phyloP scores from a whole-genome alignment of 176 grass and related monocot species.

The Puccinellia tenuiflora region DNA sequence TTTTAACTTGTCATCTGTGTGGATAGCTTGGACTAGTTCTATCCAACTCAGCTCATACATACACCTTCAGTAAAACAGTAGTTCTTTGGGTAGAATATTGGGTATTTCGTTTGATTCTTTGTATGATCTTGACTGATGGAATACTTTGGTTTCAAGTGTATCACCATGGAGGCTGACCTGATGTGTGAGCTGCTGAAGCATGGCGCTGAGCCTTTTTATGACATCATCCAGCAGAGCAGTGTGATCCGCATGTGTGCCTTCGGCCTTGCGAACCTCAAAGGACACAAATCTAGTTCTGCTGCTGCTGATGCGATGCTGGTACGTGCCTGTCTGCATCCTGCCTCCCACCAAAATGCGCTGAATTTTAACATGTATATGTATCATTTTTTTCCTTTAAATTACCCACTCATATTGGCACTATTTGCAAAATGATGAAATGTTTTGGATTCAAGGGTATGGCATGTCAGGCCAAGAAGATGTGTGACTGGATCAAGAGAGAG shows the following conservation, averaged over 20 bases:
- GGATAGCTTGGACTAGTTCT: neutral
- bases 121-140: neutral
- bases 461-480: neutral
- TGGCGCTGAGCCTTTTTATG: neutral
- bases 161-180: constrained; percentile 5
- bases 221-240: constrained; percentile 7
- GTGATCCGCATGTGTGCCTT: neutral
- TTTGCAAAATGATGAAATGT: neutral
- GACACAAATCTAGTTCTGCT: neutral
- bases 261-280: neutral
- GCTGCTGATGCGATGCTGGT: constrained; percentile 17
- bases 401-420: neutral
- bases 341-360: neutral
- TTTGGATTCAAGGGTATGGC: neutral
- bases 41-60: neutral
- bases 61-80: neutral
- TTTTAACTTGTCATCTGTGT: neutral
- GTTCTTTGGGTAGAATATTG: neutral
- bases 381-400: neutral
- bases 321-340: neutral
- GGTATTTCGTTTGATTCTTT: neutral
- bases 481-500: neutral
- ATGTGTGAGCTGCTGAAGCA: neutral
- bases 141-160: constrained; percentile 3
- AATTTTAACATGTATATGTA: no score